Conservation (phyloP, 2,329 filamentous ascomycete species). For the Penicillium paneum region DNA sequence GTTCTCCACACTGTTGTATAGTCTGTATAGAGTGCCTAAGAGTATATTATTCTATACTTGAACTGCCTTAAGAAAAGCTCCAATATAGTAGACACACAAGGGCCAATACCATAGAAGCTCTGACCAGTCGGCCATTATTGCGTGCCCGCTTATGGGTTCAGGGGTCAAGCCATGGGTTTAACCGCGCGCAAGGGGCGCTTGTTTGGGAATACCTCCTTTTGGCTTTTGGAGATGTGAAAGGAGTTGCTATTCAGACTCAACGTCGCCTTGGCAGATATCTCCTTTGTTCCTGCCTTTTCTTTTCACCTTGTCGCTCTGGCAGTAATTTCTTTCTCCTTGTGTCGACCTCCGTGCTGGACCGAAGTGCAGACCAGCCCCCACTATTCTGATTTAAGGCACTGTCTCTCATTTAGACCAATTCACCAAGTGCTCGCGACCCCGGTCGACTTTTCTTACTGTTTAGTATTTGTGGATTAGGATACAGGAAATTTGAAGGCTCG, state of each 20-base stretch:
- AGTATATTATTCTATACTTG: neutral
- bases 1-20: neutral
- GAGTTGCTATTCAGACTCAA: slow-evolving; percentile 10
- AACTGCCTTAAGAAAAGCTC: neutral
- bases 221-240: slow-evolving; percentile 27
- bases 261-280: slow-evolving; percentile 3
- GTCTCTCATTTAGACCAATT: slow-evolving; percentile 24
- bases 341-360: slow-evolving; percentile 19
- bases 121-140: neutral
- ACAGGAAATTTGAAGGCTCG: neutral
- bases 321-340: slow-evolving; percentile 27
- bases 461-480: neutral
- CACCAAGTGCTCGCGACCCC: slow-evolving; percentile 9
- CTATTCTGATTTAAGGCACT: slow-evolving; percentile 19
- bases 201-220: slow-evolving; percentile 36
- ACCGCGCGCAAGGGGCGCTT: slow-evolving; percentile 42
- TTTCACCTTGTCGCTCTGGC: slow-evolving; percentile 27
- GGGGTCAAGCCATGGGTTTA: slow-evolving; percentile 23
- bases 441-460: neutral
- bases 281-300: slow-evolving; percentile 17
- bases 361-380: slow-evolving; percentile 19
- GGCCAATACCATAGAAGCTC: neutral
- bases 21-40: neutral
- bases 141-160: slow-evolving; percentile 5
- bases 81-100: neutral